Evolutionary conservation across 257 asterid genomes (phyloP).

Genomic region (Plantago major): DNA sequence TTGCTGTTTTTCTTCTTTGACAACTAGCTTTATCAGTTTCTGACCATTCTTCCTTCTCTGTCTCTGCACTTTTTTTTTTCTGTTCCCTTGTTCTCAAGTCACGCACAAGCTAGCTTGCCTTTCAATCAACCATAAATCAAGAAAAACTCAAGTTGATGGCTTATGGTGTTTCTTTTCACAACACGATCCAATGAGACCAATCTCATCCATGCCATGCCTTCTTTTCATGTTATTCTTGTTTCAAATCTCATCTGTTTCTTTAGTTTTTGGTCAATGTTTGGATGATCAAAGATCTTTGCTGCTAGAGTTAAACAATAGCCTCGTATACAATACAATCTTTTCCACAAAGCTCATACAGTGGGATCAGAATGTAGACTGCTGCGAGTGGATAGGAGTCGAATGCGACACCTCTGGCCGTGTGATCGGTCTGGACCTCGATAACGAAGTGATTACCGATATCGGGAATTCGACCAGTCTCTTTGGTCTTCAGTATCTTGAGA

Average conservation of each 20-base stretch:
- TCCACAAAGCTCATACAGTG: slow-evolving; percentile 40
- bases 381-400: slow-evolving; percentile 51
- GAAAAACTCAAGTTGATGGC: no score
- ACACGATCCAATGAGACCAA: no score
- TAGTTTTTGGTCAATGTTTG: slow-evolving; percentile 37
- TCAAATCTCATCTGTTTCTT: slow-evolving; percentile 20
- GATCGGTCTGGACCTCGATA: slow-evolving; percentile 34
- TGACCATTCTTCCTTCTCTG: no score
- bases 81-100: no score
- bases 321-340: background rate
- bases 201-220: slow-evolving; percentile 24
- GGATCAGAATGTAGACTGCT: slow-evolving; percentile 42
- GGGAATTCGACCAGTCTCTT: slow-evolving; percentile 37
- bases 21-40: no score
- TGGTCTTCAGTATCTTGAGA: slow-evolving; percentile 31
- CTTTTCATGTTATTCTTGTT: slow-evolving; percentile 34
- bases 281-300: slow-evolving; percentile 35
- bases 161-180: no score
- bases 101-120: no score
- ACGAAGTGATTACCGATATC: slow-evolving; percentile 27
- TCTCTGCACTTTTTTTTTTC: no score
- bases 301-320: slow-evolving; percentile 35
- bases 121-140: no score
- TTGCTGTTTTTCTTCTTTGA: no score
- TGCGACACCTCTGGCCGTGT: slow-evolving; percentile 53